Percentiles rank a stretch among this genome's conserved stretches.
Conservation (phyloP, 129 eudicot species). For the Kitagawia praeruptora region DNA sequence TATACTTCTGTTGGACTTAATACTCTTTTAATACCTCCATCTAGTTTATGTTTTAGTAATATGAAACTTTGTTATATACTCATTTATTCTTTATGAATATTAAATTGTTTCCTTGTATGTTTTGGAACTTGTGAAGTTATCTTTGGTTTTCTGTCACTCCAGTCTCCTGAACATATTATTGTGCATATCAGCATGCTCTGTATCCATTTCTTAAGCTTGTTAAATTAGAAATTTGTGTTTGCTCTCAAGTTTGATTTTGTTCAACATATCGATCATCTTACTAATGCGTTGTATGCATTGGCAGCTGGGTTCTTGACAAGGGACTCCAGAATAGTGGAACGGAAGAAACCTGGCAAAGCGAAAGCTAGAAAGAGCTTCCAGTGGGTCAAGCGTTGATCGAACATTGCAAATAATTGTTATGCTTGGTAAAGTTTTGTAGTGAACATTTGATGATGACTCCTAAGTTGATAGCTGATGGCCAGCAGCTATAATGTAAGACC, state of each 20-base stretch:
- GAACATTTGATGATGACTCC: background rate
- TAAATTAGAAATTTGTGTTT: background rate
- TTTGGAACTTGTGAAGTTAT: background rate
- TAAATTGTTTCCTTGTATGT: background rate
- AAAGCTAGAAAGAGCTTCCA: constrained; percentile 97
- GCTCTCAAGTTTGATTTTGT: background rate
- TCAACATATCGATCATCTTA: background rate
- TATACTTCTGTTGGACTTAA: background rate
- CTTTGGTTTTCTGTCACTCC: background rate
- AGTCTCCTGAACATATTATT: background rate
- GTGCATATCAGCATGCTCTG: background rate
- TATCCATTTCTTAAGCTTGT: background rate
- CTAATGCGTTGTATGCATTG: constrained; percentile 4
- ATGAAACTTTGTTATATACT: background rate
- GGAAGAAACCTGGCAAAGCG: constrained; percentile 96
- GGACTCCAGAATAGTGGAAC: constrained; percentile 82
- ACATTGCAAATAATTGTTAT: background rate
- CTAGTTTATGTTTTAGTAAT: background rate
- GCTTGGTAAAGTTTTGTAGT: background rate
- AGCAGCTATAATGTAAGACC: background rate
- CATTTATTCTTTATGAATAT: background rate
- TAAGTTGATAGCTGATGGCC: background rate
- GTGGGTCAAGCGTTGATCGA: constrained; percentile 84
- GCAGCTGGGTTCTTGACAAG: constrained; percentile 91
- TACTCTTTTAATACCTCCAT: background rate